phyloP scores from a whole-genome alignment of 495 filamentous ascomycete species.

The Daldinia vernicosa region DNA sequence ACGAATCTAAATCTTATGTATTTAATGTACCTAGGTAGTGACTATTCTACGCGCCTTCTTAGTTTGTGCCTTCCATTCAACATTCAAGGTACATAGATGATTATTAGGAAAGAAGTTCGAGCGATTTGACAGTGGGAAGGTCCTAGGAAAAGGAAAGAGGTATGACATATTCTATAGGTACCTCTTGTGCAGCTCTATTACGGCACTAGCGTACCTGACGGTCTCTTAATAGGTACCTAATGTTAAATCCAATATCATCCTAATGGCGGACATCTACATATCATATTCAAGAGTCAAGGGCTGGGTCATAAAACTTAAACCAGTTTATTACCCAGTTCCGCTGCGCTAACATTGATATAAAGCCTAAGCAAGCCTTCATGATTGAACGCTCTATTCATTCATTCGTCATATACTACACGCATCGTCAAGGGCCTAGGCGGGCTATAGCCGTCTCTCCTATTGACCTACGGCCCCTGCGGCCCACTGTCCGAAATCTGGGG shows the following conservation, averaged over 20 bases:
- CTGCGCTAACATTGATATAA: background rate
- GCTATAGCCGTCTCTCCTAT: background rate
- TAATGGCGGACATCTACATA: too few species aligned
- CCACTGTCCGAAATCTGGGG: constrained; percentile 78
- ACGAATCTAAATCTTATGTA: background rate
- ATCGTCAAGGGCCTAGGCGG: background rate
- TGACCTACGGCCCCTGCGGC: constrained; percentile 44
- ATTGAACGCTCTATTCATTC: background rate
- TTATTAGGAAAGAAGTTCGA: background rate
- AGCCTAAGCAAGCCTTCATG: background rate
- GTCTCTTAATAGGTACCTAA: too few species aligned
- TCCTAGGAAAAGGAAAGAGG: background rate
- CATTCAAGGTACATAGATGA: background rate
- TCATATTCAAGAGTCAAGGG: background rate
- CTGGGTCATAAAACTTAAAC: background rate
- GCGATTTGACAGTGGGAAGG: background rate
- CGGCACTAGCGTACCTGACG: background rate
- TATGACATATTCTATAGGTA: background rate
- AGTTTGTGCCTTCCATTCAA: background rate
- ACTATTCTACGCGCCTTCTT: background rate
- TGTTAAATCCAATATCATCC: too few species aligned
- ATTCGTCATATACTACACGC: background rate
- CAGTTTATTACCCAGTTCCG: background rate
- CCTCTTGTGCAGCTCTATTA: background rate
- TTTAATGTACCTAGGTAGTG: background rate